Conservation (phyloP, 139 green algal genomes). For the Yamagishiella unicocca region DNA sequence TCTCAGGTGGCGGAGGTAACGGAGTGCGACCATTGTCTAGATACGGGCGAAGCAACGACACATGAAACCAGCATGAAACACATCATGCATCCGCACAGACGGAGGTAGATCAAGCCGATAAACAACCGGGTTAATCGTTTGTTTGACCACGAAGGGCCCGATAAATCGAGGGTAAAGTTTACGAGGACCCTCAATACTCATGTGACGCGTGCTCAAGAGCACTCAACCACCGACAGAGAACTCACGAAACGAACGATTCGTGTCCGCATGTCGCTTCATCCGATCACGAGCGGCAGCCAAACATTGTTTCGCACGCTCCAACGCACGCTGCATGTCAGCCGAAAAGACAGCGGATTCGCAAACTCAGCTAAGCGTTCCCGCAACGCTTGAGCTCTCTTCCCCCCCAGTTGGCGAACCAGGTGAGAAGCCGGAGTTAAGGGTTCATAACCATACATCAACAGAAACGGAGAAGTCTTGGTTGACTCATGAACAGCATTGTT, state of each 20-base stretch:
- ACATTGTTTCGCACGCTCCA: constrained; percentile 4
- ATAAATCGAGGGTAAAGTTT: neutral
- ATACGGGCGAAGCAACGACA: neutral
- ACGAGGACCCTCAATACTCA: neutral
- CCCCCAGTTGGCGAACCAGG: neutral
- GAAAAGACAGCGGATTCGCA: no score
- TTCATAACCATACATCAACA: neutral
- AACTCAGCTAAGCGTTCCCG: no score
- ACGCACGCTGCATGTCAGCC: neutral
- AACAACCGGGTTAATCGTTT: neutral
- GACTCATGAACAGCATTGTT: neutral
- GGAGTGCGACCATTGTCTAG: neutral
- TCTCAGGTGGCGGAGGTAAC: neutral
- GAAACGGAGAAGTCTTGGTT: neutral
- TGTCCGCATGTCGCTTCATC: neutral
- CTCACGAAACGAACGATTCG: no score
- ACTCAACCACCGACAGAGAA: neutral
- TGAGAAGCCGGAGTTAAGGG: neutral
- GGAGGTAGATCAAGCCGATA: neutral
- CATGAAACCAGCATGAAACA: constrained; percentile 15
- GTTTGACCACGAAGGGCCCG: neutral
- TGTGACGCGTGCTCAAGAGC: neutral
- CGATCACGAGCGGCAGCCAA: neutral
- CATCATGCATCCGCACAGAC: neutral
- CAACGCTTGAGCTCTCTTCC: neutral